phyloP scores from a whole-genome alignment of 345 rosid species.

The Aethionema arabicum region DNA sequence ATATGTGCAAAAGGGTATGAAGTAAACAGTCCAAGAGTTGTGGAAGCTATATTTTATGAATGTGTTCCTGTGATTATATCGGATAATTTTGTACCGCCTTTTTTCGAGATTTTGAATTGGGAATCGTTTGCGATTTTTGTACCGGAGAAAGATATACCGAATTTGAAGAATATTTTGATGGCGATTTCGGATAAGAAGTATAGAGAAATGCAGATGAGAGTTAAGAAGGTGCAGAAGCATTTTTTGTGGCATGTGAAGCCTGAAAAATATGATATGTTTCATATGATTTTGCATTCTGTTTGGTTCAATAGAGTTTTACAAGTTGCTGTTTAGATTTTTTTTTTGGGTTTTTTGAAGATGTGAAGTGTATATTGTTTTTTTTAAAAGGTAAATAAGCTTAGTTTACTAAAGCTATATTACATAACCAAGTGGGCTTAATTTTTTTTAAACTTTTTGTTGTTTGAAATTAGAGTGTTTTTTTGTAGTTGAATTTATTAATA shows the following conservation, averaged over 20 bases:
- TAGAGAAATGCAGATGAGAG: slow-evolving; percentile 66
- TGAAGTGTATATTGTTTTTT: no score
- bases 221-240: slow-evolving; percentile 82
- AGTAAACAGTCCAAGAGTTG: slow-evolving; percentile 94
- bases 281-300: slow-evolving; percentile 89
- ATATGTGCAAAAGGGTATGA: slow-evolving; percentile 87
- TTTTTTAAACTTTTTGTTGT: no score
- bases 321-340: slow-evolving; percentile 35
- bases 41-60: slow-evolving; percentile 83
- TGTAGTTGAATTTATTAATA: no score
- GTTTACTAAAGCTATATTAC: no score
- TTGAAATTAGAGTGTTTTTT: no score
- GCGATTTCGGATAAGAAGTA: slow-evolving; percentile 60
- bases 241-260: slow-evolving; percentile 86
- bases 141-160: slow-evolving; percentile 79
- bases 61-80: slow-evolving; percentile 93
- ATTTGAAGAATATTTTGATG: slow-evolving; percentile 74
- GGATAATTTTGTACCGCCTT: slow-evolving; percentile 85
- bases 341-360: background rate
- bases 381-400: no score
- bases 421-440: no score
- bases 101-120: slow-evolving; percentile 82
- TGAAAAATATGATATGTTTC: slow-evolving; percentile 80
- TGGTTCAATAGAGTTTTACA: slow-evolving; percentile 86
- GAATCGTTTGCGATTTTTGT: slow-evolving; percentile 81